Conservation (phyloP, 306 rosid genomes). For the barrel medic (Medicago truncatula) region DNA sequence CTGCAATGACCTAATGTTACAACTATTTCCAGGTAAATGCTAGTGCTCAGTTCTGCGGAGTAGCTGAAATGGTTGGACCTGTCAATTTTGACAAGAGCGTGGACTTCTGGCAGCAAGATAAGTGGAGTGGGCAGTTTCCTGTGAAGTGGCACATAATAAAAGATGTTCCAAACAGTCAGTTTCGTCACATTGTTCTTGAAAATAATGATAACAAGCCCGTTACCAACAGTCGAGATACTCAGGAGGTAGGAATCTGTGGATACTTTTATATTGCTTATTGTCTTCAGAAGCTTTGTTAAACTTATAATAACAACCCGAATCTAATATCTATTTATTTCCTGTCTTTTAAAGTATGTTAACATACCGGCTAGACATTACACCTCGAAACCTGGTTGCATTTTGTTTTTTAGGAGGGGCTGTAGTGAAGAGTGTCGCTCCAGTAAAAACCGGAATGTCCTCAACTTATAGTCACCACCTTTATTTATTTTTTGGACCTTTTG, state of each 20-base stretch:
- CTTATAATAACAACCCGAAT: slow-evolving; percentile 3
- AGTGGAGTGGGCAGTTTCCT: slow-evolving; percentile 92
- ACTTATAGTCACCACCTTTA: not conserved
- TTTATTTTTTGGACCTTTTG: not conserved
- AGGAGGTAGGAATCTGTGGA: slow-evolving; percentile 66
- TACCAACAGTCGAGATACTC: slow-evolving; percentile 93
- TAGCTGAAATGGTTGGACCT: slow-evolving; percentile 92
- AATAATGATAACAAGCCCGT: slow-evolving; percentile 94
- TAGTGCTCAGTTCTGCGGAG: slow-evolving; percentile 94
- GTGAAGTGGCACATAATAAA: slow-evolving; percentile 86
- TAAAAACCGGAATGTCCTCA: not conserved
- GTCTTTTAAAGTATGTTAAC: not conserved
- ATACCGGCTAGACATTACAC: slow-evolving; percentile 4
- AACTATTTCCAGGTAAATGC: slow-evolving; percentile 75
- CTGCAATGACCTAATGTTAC: not conserved
- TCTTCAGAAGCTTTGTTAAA: slow-evolving; percentile 40
- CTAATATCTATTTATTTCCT: not conserved
- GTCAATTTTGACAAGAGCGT: slow-evolving; percentile 88
- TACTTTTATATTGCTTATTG: slow-evolving; percentile 7
- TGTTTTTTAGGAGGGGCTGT: not conserved
- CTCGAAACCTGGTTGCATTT: not conserved
- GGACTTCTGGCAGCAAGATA: slow-evolving; percentile 94
- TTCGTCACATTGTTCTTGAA: slow-evolving; percentile 84
- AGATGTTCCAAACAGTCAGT: slow-evolving; percentile 89
- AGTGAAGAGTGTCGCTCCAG: not conserved